A percentile compares a stretch with the other conserved stretches of the same genome.
Conservation (phyloP, 148 eudicot species). For the Rhododendron kiyosumense region DNA sequence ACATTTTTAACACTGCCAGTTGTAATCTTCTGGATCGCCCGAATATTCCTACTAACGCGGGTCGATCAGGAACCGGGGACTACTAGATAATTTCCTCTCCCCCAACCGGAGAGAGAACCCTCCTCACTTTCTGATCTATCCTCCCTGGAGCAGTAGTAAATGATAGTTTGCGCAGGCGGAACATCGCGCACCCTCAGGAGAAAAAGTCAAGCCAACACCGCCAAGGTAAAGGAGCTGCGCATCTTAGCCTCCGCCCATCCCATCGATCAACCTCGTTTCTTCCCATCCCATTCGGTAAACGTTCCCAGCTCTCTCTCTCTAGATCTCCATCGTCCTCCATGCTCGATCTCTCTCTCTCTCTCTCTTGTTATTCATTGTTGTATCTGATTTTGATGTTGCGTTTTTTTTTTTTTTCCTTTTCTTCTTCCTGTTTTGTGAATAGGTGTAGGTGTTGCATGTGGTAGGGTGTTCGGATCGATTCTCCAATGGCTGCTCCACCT, state of each 20-base stretch:
- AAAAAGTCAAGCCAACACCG: neutral
- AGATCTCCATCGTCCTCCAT: slow-evolving; percentile 1
- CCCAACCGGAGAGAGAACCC: neutral
- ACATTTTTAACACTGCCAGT: neutral
- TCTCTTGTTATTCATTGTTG: neutral
- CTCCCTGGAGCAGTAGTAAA: neutral
- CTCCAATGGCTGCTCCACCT: slow-evolving; percentile 92
- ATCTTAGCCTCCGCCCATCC: slow-evolving; percentile 12
- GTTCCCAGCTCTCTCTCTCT: slow-evolving; percentile 1
- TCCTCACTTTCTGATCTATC: neutral
- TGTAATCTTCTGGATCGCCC: neutral
- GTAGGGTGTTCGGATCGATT: slow-evolving; percentile 20
- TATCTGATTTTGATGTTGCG: slow-evolving; percentile 1
- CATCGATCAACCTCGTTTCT: neutral
- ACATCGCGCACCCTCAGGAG: slow-evolving; percentile 1
- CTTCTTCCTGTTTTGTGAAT: neutral
- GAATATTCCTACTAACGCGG: slow-evolving; percentile 1
- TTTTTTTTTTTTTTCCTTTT: neutral
- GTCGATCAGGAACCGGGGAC: slow-evolving; percentile 15
- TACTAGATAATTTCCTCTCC: neutral
- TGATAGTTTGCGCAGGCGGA: slow-evolving; percentile 12
- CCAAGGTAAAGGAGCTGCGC: slow-evolving; percentile 13
- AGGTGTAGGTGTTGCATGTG: slow-evolving; percentile 9
- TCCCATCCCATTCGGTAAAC: neutral
- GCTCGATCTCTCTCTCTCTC: slow-evolving; percentile 6